Evolutionary conservation across 192 early-diverging fungal genomes (phyloP), one percentile per base, ranked within the genome.

Genomic region (Backusella australiensis): DNA sequence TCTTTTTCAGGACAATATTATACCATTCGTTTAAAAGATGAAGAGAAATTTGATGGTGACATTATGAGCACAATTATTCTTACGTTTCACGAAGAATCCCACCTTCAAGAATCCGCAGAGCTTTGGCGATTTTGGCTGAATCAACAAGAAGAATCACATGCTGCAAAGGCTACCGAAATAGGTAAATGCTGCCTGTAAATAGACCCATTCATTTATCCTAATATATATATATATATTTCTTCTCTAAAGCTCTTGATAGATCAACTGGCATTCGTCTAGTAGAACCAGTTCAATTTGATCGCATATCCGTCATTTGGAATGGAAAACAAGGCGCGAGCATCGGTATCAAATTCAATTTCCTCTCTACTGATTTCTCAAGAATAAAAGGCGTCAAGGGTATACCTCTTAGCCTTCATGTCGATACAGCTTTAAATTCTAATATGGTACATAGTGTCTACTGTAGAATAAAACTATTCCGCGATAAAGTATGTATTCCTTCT

Each of bases 331-430:
- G 88, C 11, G 88, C 90, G 59, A 89, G 87, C 56, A 83, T 93
- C 23, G 83, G 85, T 81, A 75, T 92, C 26, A 85, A 87, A 34
- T 93, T 92, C 75, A 91, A 92, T 75, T 92, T 89, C 73, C 79
- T 93, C 34, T 93, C 92, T 3, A 93, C 92, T 0, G 92, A 93
- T 71, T 93, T 93, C 77, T 91, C 89, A 72, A 75, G 90, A 12
- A 89, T 93, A 79, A 93, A 93, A 82, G 92, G 91, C 53, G 90
- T 92, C 69, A 93, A 92, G 75, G 92, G 92, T 1, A 90, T 91
- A 42, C 89, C 90, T 26, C 77, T 93, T 44, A 85, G 92, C 9
- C 81, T 84, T 21, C 81, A 85, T 26, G 76, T 84, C 11, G 84
- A 82, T 63, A 83, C 74, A 15, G 19, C 77, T 26, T 63, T 63